Base-by-base conservation (phyloP, 1,284 basidiomycete species). In the Schizophyllum amplum region DNA sequence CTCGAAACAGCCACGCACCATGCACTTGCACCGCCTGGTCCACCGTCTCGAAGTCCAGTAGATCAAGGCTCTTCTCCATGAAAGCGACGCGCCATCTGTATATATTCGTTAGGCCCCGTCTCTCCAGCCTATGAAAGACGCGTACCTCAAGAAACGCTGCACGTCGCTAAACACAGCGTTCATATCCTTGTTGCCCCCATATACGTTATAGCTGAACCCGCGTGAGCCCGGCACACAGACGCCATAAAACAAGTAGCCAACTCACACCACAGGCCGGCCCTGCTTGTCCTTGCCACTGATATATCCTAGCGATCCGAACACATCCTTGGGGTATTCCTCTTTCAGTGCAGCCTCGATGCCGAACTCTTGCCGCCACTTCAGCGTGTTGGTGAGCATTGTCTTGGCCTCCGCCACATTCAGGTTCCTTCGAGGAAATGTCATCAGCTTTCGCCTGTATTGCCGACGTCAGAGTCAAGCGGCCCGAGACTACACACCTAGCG, bases 11-110 rank as follows among this genome's bases (percentile, higher is more conserved):
- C 46, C 42, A 62, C 69, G 59, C 62, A 81, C 86, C 87, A 63
- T 90, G 88, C 26, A 90, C 75, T 69, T 91, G 87, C 23, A 90
- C 67, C 71, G 81, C 83, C 65, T 87, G 84, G 66, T 90, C 88
- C n/a, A 83, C 69, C 20, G 76, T 85, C 60, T 77, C 78, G 64
- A 90, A 90, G 66, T 92, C 84, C 52, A 91, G 74, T 24, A 75
- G 62, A n/a, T 72, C 65, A 42, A 90, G 75, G 58, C 79, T 78
- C 64, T 79, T 74, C 67, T 92, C 88, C 80, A 89, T 88, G 54
- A 90, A 76, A 27, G 80, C 79, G 49, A 91, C 79, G 42, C 89
- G 82, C 88, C 88, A 92, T 55, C 87, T 87, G 57, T 15, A 33
- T 51, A 27, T n/a, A n/a, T n/a, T n/a, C n/a, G n/a, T n/a, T n/a